Base-by-base conservation (phyloP, 768 basidiomycete species). In the Leucocoprinus leucothites region DNA sequence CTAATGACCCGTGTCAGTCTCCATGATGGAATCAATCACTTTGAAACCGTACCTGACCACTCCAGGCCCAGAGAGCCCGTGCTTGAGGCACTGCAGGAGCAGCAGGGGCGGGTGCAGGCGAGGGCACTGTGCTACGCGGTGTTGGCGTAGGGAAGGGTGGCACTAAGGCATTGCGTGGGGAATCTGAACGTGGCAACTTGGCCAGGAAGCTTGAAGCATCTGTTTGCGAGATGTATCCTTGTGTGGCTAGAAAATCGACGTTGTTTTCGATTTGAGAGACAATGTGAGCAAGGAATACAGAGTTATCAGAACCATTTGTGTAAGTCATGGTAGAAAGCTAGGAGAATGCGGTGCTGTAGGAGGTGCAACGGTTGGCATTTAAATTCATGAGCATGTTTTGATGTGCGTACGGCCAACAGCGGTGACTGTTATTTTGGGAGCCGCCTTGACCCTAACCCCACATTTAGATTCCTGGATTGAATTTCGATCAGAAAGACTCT, bases 11-110 rank as follows among this genome's bases (percentile, higher is more conserved):
- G 36, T 38, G 38, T 35, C 26, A 53, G 31, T 35, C 4, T 11
- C 3, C 1, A 28, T 53, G 36, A 56, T 16, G 41, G 28, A 57
- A 53, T 59, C 43, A 21, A 48, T 35, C 25, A 25, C 56, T 13
- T 53, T n/a, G n/a, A 25, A 13, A 34, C 62, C 75, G 42, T 50
- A 85, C 82, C 57, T 67, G 59, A 48, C 81, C 81, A 49, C 80
- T 69, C 60, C 90, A 90, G 1, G 71, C 68, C 88, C 87, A 89
- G 0, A 85, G 51, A 1, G 85, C 87, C 41, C 75, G 74, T 6
- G 82, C 86, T 58, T 77, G 69, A 7, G 66, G 60, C 16, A 57
- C 44, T 54, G 59, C 31, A 48, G 63, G 55, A 43, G 65, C 58
- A 55, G 60, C 28, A 19, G 68, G 51, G 22, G 59, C 50, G 38